Evolutionary conservation across 164 flowering plant species (phyloP).

Genomic region (Sedum album): DNA sequence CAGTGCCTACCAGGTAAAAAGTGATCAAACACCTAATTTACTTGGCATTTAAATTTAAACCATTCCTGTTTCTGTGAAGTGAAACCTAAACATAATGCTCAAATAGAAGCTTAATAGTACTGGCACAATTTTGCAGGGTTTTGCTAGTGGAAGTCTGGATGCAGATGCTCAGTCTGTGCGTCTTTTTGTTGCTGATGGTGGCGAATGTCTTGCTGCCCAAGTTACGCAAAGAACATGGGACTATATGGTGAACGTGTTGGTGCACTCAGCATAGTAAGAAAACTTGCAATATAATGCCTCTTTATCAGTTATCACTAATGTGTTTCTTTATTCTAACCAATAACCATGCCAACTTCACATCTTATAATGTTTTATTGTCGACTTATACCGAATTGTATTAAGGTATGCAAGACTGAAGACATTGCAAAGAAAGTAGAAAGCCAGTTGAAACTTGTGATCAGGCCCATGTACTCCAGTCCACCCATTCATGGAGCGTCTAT

Average conservation of each 20-base stretch:
- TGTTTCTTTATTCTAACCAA: background rate
- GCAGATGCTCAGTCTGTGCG: conserved; percentile 89
- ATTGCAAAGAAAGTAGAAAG: conserved; percentile 89
- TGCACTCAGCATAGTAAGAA: conserved; percentile 93
- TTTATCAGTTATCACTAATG: background rate
- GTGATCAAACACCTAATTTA: conserved; percentile 5
- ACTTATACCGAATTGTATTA: background rate
- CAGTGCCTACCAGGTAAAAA: conserved; percentile 91
- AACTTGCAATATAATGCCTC: background rate
- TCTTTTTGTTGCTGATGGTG: conserved; percentile 94
- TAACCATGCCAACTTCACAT: background rate
- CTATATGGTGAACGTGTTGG: conserved; percentile 99
- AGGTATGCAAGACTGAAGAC: conserved; percentile 85
- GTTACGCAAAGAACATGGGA: conserved; percentile 98
- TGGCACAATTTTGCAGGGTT: conserved; percentile 44
- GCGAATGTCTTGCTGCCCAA: conserved; percentile 92
- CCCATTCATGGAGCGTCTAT: conserved; percentile 98
- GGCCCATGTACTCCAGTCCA: conserved; percentile 99
- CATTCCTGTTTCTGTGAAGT: background rate
- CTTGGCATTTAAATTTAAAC: too few relatives aligned
- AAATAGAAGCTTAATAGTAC: background rate
- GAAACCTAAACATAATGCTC: background rate
- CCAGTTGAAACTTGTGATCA: conserved; percentile 93
- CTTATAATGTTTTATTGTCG: background rate
- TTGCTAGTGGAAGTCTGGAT: conserved; percentile 97